phyloP scores from a whole-genome alignment of 495 filamentous ascomycete genomes.

The Annulohypoxylon stygium region DNA sequence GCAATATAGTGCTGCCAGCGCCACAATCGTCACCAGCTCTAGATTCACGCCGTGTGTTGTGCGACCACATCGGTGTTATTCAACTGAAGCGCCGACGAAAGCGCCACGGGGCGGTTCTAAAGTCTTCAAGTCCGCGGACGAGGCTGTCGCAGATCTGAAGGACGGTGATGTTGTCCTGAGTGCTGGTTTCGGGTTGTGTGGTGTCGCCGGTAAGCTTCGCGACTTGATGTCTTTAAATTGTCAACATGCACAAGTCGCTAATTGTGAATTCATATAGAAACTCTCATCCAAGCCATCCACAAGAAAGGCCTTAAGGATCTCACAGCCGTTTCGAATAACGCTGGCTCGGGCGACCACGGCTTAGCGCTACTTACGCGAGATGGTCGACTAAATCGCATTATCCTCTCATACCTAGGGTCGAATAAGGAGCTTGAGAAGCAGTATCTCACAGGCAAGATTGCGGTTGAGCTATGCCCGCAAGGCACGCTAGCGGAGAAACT shows the following conservation, averaged over 20 bases:
- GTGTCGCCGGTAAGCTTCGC: slow-evolving; percentile 64
- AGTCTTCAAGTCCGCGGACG: slow-evolving; percentile 67
- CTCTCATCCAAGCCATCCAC: slow-evolving; percentile 64
- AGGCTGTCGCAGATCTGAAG: slow-evolving; percentile 70
- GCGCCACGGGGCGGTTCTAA: slow-evolving; percentile 62
- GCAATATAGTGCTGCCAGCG: slow-evolving; percentile 13
- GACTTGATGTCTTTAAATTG: neutral
- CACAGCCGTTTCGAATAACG: slow-evolving; percentile 76
- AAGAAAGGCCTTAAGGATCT: slow-evolving; percentile 64
- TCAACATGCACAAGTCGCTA: neutral
- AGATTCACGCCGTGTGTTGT: slow-evolving; percentile 13
- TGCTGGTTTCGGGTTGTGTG: slow-evolving; percentile 73
- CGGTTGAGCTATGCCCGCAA: slow-evolving; percentile 74
- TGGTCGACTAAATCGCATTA: slow-evolving; percentile 70
- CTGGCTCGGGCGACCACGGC: slow-evolving; percentile 68
- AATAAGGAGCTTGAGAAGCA: slow-evolving; percentile 75
- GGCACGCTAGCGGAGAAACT: slow-evolving; percentile 74
- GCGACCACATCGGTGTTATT: slow-evolving; percentile 36
- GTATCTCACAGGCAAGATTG: slow-evolving; percentile 71
- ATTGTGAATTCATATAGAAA: slow-evolving; percentile 50
- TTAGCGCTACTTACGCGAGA: slow-evolving; percentile 65
- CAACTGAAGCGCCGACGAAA: slow-evolving; percentile 43
- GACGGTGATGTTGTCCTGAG: slow-evolving; percentile 70
- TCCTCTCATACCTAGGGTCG: slow-evolving; percentile 71
- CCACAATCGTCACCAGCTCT: neutral